These are phyloP conservation scores for Fusarium mexicanum DNA, from an alignment of 2,329 filamentous ascomycete species.

Conservation along the genomic window DNA sequence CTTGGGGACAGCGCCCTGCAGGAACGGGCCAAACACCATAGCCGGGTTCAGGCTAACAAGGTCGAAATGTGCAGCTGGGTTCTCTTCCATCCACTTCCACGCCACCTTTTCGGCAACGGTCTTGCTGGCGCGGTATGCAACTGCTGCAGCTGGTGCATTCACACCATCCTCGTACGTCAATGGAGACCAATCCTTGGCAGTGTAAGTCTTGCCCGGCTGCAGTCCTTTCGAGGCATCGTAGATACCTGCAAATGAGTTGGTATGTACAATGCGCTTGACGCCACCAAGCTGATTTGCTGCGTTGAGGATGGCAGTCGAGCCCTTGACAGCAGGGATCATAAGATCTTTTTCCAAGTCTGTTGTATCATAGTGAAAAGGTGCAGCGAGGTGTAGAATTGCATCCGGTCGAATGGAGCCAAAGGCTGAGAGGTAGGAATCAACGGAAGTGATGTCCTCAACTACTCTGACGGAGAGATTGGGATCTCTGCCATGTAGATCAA, in stretches of 20 bases:
- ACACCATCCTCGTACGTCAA: conserved; percentile 3
- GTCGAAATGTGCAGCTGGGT: neutral
- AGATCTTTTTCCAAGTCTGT: neutral
- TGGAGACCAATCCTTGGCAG: neutral
- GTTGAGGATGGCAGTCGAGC: conserved; percentile 3
- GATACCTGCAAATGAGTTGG: conserved; percentile 12
- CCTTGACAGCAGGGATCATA: conserved; percentile 6
- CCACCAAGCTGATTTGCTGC: neutral
- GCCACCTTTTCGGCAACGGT: conserved; percentile 8
- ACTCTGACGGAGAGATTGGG: conserved; percentile 6
- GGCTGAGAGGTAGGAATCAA: neutral
- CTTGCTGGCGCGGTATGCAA: neutral
- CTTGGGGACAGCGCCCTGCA: neutral
- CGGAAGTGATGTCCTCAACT: neutral
- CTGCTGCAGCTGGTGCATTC: neutral
- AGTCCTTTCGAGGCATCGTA: conserved; percentile 2
- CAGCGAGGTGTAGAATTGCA: neutral
- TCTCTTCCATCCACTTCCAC: conserved; percentile 7
- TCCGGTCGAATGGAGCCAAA: neutral
- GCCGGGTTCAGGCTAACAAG: conserved; percentile 5
- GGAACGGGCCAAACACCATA: conserved; percentile 6
- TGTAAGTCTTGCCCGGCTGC: conserved; percentile 1
- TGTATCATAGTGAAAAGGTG: conserved; percentile 2
- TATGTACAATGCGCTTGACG: conserved; percentile 1
- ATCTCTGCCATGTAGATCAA: neutral